These are phyloP conservation scores for Coccomyxa subellipsoidea DNA, from an alignment of 163 green algal species.

Conservation along the genomic window DNA sequence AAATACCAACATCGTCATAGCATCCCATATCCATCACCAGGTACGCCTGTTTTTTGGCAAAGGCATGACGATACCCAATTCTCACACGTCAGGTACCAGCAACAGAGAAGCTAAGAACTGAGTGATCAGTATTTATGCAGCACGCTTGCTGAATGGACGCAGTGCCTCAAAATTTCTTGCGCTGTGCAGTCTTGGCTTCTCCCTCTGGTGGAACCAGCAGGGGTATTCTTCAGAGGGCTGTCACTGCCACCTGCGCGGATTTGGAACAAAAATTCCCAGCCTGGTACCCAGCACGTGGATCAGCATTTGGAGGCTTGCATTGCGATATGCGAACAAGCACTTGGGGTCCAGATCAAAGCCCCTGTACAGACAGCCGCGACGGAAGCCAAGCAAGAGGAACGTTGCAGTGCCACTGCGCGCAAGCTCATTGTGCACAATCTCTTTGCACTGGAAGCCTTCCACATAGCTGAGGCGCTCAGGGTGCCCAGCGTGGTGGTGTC, in stretches of 20 bases:
- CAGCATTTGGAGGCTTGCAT: background rate
- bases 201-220: background rate
- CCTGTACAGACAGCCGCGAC: background rate
- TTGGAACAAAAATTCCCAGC: background rate
- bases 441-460: slow-evolving; percentile 68
- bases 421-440: slow-evolving; percentile 66
- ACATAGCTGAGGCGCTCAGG: slow-evolving; percentile 56
- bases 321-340: background rate
- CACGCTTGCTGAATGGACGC: too few relatives aligned
- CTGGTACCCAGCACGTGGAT: background rate
- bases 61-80: too few relatives aligned
- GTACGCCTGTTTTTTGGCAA: too few relatives aligned
- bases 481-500: slow-evolving; percentile 43
- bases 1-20: background rate
- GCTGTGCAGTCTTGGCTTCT: background rate
- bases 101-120: too few relatives aligned
- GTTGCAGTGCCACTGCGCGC: background rate
- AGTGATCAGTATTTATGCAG: too few relatives aligned
- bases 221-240: background rate
- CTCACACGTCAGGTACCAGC: too few relatives aligned
- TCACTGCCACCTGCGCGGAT: background rate
- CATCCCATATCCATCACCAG: background rate
- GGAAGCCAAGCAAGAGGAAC: too few relatives aligned
- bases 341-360: background rate
- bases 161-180: background rate